Percentiles rank a stretch among this genome's conserved stretches.
These are phyloP conservation scores for Ascochyta lentis DNA, from an alignment of 2,329 filamentous ascomycete genomes.

Conservation along the genomic window DNA sequence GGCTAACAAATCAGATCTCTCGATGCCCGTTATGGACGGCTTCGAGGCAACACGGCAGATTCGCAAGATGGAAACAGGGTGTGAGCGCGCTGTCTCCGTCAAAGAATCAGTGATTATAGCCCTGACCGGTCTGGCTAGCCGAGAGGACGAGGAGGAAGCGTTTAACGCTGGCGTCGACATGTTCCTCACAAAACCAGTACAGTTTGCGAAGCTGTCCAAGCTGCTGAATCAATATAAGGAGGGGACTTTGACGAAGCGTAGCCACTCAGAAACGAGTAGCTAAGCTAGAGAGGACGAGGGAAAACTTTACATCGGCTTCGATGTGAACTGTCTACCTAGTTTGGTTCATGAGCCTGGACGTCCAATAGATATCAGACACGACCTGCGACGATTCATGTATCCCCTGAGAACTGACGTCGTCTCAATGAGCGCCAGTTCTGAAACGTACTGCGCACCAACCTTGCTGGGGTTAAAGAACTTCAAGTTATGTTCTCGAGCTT, in stretches of 20 bases:
- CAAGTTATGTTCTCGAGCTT: neutral
- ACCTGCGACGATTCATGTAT: neutral
- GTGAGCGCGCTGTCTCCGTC: neutral
- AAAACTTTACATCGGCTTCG: neutral
- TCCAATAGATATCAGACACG: neutral
- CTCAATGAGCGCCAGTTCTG: neutral
- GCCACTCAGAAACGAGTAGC: neutral
- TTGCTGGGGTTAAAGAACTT: neutral
- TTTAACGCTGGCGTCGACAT: constrained; percentile 25
- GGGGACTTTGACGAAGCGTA: neutral
- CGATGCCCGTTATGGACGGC: constrained; percentile 42
- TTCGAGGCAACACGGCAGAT: constrained; percentile 34
- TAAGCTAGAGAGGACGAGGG: neutral
- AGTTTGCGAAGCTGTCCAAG: constrained; percentile 22
- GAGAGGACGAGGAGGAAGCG: constrained; percentile 20
- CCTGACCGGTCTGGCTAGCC: constrained; percentile 29
- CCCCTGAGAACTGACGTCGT: neutral
- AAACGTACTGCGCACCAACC: neutral
- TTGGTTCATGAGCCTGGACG: neutral
- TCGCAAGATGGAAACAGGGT: constrained; percentile 23
- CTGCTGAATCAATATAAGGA: constrained; percentile 9
- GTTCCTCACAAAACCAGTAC: constrained; percentile 33
- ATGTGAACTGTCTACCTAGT: too few relatives aligned
- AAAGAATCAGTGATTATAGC: constrained; percentile 17
- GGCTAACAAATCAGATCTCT: constrained; percentile 22